Percentiles rank a stretch among this genome's conserved stretches.
These are phyloP conservation scores for Fusarium nematophilum DNA, from an alignment of 2,329 filamentous ascomycete species.

Conservation along the genomic window DNA sequence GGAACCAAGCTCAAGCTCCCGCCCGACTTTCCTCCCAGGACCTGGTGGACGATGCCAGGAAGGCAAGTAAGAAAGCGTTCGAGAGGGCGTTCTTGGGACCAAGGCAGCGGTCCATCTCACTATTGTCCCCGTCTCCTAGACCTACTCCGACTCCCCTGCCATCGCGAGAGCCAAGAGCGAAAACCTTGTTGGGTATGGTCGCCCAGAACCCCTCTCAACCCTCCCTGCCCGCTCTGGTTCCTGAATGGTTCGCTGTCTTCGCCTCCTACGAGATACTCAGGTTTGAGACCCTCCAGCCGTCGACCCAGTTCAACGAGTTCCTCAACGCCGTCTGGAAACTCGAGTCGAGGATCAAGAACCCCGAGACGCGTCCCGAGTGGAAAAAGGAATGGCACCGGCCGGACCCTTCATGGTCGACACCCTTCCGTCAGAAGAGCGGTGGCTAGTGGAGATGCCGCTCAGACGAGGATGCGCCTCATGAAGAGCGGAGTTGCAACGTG, in stretches of 20 bases:
- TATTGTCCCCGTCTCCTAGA: no score
- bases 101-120: neutral
- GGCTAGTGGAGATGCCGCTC: slow-evolving; percentile 46
- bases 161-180: no score
- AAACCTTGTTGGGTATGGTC: neutral
- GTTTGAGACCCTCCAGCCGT: slow-evolving; percentile 5
- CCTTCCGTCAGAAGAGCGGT: slow-evolving; percentile 32
- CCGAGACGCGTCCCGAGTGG: slow-evolving; percentile 16
- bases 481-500: slow-evolving; percentile 27
- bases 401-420: slow-evolving; percentile 27
- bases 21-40: neutral
- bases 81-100: neutral
- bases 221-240: slow-evolving; percentile 6
- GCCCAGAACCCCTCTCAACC: neutral
- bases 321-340: slow-evolving; percentile 30
- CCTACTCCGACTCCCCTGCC: no score
- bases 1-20: no score
- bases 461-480: slow-evolving; percentile 22
- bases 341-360: slow-evolving; percentile 18
- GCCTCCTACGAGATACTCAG: slow-evolving; percentile 19
- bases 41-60: slow-evolving; percentile 2
- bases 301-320: slow-evolving; percentile 32
- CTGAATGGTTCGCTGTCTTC: slow-evolving; percentile 36
- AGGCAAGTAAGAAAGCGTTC: slow-evolving; percentile 20
- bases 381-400: slow-evolving; percentile 38